Evolutionary conservation across 768 basidiomycete species (phyloP), one percentile per base, ranked within the genome.

Genomic region (Inosperma sp.): DNA sequence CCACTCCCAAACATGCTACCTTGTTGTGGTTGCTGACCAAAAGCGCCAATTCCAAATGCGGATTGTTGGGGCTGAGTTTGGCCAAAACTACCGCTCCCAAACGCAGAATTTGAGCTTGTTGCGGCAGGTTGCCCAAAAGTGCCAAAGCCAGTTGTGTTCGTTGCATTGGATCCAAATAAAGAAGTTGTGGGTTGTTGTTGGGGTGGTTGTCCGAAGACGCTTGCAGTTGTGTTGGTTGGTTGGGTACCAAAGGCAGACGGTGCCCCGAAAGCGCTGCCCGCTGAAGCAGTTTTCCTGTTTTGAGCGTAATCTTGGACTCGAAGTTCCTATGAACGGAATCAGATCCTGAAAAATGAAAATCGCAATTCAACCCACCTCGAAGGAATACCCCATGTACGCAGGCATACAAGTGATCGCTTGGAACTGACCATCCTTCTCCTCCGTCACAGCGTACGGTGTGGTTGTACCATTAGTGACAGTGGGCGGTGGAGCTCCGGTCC

Each of bases 341-440:
- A 31, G 52, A 53, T 56, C 17, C 26, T 30, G 47, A 47, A 23
- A 48, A 41, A 53, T 47, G 39, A 53, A 49, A 46, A 48, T 3
- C 7, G 4, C 31, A 46, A 30, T 48, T 51, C 52, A 26, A 71
- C 72, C 42, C 56, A 82, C 88, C 75, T 85, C 91, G 54, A 88
- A 79, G 17, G 90, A 93, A 53, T 78, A 83, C 34, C 86, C 84
- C 52, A 77, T 68, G 62, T 93, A 95, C 14, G 77, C 76, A 13
- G 86, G 86, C 77, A 86, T 89, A 55, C 84, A 84, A 14, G 84
- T 79, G 48, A 92, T 91, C 30, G 83, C 79, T 66, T 94, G 91
- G 65, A 86, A 95, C 54, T 88, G 84, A 14, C 71, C 56, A 51
- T 93, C 91, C 58, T 89, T 89, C 62, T 93, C 91, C 29, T 47